Percentiles rank a stretch among this genome's conserved stretches.
phyloP scores from a whole-genome alignment of 495 filamentous ascomycete species.

The Hypoxylon subgilvum region DNA sequence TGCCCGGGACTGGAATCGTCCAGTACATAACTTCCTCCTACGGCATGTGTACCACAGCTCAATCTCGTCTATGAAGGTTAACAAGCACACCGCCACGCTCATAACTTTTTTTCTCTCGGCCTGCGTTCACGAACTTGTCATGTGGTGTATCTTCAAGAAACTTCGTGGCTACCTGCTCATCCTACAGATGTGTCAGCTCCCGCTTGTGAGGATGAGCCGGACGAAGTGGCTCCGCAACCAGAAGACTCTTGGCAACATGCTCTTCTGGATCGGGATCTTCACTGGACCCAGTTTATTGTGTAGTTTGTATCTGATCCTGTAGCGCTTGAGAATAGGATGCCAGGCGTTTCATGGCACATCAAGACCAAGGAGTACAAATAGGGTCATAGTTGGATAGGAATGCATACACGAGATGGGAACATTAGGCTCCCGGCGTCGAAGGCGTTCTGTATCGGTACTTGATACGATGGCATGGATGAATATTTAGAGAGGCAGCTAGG shows the following conservation, averaged over 20 bases:
- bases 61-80: constrained; percentile 71
- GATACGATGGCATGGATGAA: too few species aligned
- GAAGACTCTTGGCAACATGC: constrained; percentile 68
- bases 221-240: constrained; percentile 65
- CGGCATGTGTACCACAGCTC: constrained; percentile 77
- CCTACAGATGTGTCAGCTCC: constrained; percentile 73
- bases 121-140: constrained; percentile 74
- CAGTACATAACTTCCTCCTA: constrained; percentile 73
- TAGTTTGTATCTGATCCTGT: constrained; percentile 73
- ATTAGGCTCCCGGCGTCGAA: too few species aligned
- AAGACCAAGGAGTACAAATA: background rate
- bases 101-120: constrained; percentile 75
- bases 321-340: background rate
- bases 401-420: constrained; percentile 8
- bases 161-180: constrained; percentile 73
- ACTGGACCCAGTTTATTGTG: constrained; percentile 74
- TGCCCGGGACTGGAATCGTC: constrained; percentile 76
- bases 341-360: constrained; percentile 11
- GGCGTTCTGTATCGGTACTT: too few species aligned
- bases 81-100: constrained; percentile 71
- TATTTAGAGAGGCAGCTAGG: too few species aligned
- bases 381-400: background rate
- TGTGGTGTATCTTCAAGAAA: constrained; percentile 79
- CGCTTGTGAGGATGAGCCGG: constrained; percentile 67
- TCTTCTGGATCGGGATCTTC: constrained; percentile 78